Conservation (phyloP, 2,329 filamentous ascomycete genomes). For the Fusarium anguioides region DNA sequence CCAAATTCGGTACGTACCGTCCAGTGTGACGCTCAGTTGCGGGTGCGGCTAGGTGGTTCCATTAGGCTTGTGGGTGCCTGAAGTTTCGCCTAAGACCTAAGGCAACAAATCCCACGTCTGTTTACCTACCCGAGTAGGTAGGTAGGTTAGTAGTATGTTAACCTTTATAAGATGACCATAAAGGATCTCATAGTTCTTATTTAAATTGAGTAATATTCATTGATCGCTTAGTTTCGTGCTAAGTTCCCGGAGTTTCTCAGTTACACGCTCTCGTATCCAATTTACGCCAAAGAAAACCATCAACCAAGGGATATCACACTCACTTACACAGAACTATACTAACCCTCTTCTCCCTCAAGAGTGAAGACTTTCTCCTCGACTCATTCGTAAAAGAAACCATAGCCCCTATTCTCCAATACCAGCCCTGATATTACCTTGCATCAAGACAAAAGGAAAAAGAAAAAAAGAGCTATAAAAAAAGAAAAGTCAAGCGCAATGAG, state of each 20-base stretch:
- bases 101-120: too few species aligned
- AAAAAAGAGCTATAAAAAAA: slow-evolving; percentile 9
- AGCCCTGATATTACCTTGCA: slow-evolving; percentile 22
- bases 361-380: neutral
- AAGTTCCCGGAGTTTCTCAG: neutral
- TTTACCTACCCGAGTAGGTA: too few species aligned
- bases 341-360: neutral
- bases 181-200: too few species aligned
- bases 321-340: neutral
- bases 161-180: too few species aligned
- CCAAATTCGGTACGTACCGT: slow-evolving; percentile 26
- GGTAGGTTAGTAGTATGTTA: too few species aligned
- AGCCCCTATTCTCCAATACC: neutral
- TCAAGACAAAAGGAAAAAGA: slow-evolving; percentile 19
- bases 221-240: slow-evolving; percentile 21
- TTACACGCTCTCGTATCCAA: slow-evolving; percentile 23
- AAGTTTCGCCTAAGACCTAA: neutral
- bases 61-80: neutral
- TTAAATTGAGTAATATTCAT: slow-evolving; percentile 24
- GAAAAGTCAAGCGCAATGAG: slow-evolving; percentile 3
- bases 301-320: slow-evolving; percentile 34
- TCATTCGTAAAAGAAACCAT: slow-evolving; percentile 22
- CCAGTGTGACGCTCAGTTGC: neutral
- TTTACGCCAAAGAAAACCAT: slow-evolving; percentile 32
- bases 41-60: too few species aligned